Evolutionary conservation across 768 basidiomycete genomes (phyloP).

Genomic region (Cyclocybe aegerita): DNA sequence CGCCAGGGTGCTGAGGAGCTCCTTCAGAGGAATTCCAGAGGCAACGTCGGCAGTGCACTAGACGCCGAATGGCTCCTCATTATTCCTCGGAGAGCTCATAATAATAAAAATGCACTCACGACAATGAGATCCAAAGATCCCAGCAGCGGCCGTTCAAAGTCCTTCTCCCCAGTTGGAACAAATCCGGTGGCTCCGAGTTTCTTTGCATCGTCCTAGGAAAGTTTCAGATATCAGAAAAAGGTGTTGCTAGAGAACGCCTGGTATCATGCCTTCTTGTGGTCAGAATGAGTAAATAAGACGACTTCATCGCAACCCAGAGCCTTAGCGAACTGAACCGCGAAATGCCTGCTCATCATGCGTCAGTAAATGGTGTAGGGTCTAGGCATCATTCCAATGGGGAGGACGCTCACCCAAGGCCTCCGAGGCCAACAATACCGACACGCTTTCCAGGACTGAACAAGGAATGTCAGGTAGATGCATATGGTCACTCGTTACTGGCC

Average conservation of each 20-base stretch:
- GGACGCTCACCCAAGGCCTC: slow-evolving; percentile 47
- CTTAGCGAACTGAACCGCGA: slow-evolving; percentile 32
- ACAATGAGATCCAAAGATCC: slow-evolving; percentile 54
- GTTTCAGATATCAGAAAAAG: not conserved
- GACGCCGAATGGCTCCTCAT: not conserved
- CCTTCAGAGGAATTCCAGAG: slow-evolving; percentile 27
- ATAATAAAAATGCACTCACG: slow-evolving; percentile 15
- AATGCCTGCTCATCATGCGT: slow-evolving; percentile 20
- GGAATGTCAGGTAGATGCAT: not conserved
- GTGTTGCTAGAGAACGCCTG: not conserved
- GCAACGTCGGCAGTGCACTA: slow-evolving; percentile 29
- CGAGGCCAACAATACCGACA: slow-evolving; percentile 67
- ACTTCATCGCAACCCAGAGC: slow-evolving; percentile 57
- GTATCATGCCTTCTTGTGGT: slow-evolving; percentile 37
- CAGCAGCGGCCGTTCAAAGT: slow-evolving; percentile 33
- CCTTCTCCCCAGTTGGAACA: slow-evolving; percentile 43
- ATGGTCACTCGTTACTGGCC: not conserved
- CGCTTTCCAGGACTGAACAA: slow-evolving; percentile 56
- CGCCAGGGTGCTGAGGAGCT: slow-evolving; percentile 42
- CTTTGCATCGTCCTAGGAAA: slow-evolving; percentile 45
- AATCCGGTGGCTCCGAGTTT: slow-evolving; percentile 58
- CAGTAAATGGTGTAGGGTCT: not conserved
- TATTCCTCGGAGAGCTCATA: not conserved
- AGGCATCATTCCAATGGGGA: not conserved
- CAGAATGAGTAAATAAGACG: slow-evolving; percentile 56